Base-by-base conservation (phyloP, 1,284 basidiomycete genomes). In the Leucoagaricus sp. region DNA sequence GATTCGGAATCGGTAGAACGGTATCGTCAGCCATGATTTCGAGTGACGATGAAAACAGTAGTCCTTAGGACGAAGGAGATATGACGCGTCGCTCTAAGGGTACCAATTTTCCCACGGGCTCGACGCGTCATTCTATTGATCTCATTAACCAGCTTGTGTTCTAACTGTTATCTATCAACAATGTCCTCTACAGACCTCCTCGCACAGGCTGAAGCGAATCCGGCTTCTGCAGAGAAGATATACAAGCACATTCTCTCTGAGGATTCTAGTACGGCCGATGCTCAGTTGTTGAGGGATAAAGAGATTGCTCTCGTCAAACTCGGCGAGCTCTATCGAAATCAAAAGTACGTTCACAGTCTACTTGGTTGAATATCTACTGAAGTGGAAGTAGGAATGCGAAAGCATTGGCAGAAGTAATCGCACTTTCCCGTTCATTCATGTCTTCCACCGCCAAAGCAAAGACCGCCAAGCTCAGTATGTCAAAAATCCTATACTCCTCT, bases 361-460 rank as follows among this genome's bases (percentile, higher is more conserved):
- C 6, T n/a, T 2, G 2, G 26, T 19, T 42, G 15, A 13, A 7
- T 29, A 21, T 52, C 25, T 29, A 7, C 36, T 53, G 23, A 49
- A 50, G 10, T 13, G 12, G 19, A 13, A 42, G 5, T 62, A 96
- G 93, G 65, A 91, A 98, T 76, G 87, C 93, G 4, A 74, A 88
- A 60, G 91, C 91, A 23, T 81, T 99, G 1, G 93, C 95, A 1
- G 84, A 93, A 58, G 87, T 97, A 12, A 93, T 98, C 54, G 90
- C 87, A 0, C 82, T 90, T 29, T 96, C 94, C 0, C 81, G 95
- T 53, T 83, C 88, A 0, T 96, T 97, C 77, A 94, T 98, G 87
- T 90, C 92, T 0, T 90, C 91, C 13, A 94, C 95, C 1, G 96
- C 96, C 25, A 99, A 99, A 73, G 96, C 97, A 7, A 99, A 99